Base-by-base conservation (phyloP, 2,329 filamentous ascomycete species). In the Triangularia setosa region DNA sequence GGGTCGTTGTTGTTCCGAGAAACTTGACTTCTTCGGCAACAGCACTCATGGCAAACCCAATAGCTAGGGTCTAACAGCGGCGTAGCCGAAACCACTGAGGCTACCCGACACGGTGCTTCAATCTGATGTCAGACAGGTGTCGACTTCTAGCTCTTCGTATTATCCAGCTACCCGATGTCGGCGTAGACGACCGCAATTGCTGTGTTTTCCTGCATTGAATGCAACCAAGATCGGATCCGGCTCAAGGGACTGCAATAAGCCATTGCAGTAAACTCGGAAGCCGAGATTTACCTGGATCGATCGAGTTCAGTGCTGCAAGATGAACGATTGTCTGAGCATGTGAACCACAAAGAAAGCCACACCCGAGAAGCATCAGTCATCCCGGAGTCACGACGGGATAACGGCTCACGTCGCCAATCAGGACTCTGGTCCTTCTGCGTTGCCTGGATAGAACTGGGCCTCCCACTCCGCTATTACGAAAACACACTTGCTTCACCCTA, bases 281-380 rank as follows among this genome's bases (percentile, higher is more conserved):
- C 9, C 16, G 25, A 25, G 23, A n/a, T 30, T n/a, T 30, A 28
- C 14, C 33, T 25, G 27, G 58, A 60, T 60, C 58, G 58, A 60
- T 60, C 58, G 58, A 25, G 8, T 35, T 4, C 16, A 21, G 23
- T 30, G 23, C 58, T 60, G 58, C 58, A 60, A 60, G 58, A 60
- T 60, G 16, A 60, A 18, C 24, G 16, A 28, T 30, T 28, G 48
- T 44, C 40, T 23, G 18, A 33, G 33, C 25, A 25, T 27, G 33
- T 59, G 57, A n/a, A 25, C 25, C 33, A 25, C 23, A 33, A 58
- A 24, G 18, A 48, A 48, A 48, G 57, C 57, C 33, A 59, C 23
- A 58, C 25, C 57, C 30, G 24, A 44, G 30, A 59, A 48, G 57
- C 33, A 48, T 23, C 40, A 48, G 40, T 18, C n/a, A n/a, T 48